Evolutionary conservation across 139 green algal genomes (phyloP), one percentile per base, ranked within the genome.

Genomic region (Trebouxia sp.): DNA sequence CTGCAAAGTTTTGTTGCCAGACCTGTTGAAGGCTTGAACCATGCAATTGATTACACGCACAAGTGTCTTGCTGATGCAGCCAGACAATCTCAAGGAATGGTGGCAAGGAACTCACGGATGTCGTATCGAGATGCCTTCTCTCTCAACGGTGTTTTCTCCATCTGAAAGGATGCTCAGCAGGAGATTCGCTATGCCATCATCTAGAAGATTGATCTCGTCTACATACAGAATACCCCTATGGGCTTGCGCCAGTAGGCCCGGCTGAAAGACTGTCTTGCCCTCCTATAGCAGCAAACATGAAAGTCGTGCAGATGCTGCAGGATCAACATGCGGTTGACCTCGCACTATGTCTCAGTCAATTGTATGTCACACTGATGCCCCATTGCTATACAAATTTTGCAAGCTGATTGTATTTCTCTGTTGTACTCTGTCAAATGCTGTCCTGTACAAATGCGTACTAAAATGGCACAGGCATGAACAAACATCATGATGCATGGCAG

Each of bases 111-210:
- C 92, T 92, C 74, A 98, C 88, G 96, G 96, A 92, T 99, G 97
- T 42, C 85, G 89, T 84, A 99, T 94, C 78, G 89, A 96, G 82
- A 99, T 94, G 74, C 97, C 97, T 88, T 99, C 97, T 14, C 97
- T 87, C 91, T 99, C 97, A 38, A 99, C 97, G 17, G 97, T 89
- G 83, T 99, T 99, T 38, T 96, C 86, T 20, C 97, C 97, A 75
- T 99, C 97, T 0, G 88, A 91, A 5, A 99, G 84, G 82, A 98
- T 96, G 86, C 88, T 92, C 42, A 99, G 93, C 88, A 99, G 92
- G 90, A 99, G 89, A 89, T 99, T 99, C 88, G 91, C 91, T 69
- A 99, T 98, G 86, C 94, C 93, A 70, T 99, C 97, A 81, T 99
- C 97, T 83, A 99, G 90, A 82, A 99, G 92, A 88, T 99, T 99